A percentile compares a stretch with the other conserved stretches of the same genome.
phyloP scores from a whole-genome alignment of 139 green algal genomes.

The Yamagishiella unicocca region DNA sequence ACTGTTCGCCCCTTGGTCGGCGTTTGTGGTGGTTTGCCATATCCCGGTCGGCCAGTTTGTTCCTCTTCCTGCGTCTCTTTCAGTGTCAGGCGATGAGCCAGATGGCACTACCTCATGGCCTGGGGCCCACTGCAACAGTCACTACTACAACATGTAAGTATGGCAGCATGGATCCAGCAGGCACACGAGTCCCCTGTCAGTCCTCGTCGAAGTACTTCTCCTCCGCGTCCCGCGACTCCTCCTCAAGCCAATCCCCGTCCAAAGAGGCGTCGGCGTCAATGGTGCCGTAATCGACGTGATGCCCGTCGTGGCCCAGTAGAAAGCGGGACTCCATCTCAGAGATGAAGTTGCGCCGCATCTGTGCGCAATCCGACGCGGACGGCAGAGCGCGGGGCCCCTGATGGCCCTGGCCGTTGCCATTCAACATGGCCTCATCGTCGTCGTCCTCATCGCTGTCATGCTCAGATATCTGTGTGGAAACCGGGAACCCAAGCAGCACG shows the following conservation, averaged over 20 bases:
- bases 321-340: conserved; percentile 84
- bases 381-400: background rate
- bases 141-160: no score
- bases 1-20: no score
- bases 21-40: no score
- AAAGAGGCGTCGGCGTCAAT: conserved; percentile 62
- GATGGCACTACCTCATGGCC: no score
- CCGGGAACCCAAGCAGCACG: no score
- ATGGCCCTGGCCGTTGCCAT: background rate
- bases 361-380: background rate
- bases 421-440: background rate
- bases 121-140: no score
- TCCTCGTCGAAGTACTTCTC: conserved; percentile 71
- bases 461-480: conserved; percentile 55
- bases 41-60: no score
- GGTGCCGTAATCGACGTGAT: conserved; percentile 57
- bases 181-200: no score
- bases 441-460: conserved; percentile 43
- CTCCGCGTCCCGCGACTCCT: conserved; percentile 62
- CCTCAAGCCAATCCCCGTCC: conserved; percentile 65
- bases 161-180: no score
- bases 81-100: no score
- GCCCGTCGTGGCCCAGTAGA: conserved; percentile 69
- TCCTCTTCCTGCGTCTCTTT: no score
- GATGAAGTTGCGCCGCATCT: conserved; percentile 66